Conservation (phyloP, 306 rosid species). For the Senna tora region DNA sequence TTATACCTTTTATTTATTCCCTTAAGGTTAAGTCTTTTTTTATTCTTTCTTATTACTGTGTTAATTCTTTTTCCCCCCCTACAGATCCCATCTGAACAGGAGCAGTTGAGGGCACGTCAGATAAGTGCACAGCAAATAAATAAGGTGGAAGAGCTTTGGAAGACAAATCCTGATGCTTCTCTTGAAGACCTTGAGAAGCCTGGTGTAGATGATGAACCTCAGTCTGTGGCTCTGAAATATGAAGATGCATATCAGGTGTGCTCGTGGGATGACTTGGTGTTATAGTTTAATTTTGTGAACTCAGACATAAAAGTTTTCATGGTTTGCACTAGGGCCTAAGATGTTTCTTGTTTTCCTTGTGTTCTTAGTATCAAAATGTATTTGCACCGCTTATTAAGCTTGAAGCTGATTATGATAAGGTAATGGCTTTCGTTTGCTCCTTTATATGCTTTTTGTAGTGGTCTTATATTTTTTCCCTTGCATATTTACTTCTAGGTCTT, state of each 20-base stretch:
- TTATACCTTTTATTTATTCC: neutral
- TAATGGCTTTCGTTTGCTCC: constrained; percentile 13
- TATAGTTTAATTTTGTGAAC: constrained; percentile 3
- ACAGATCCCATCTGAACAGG: constrained; percentile 99
- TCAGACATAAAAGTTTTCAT: constrained; percentile 11
- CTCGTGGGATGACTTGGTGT: constrained; percentile 25
- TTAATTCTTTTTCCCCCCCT: constrained; percentile 27
- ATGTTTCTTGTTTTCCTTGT: constrained; percentile 16
- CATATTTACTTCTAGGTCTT: neutral
- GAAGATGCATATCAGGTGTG: constrained; percentile 98
- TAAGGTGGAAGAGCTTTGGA: constrained; percentile 97
- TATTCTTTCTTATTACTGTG: constrained; percentile 2
- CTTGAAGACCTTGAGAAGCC: constrained; percentile 99
- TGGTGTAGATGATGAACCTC: constrained; percentile 99
- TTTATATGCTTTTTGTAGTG: neutral
- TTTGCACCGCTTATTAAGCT: constrained; percentile 78
- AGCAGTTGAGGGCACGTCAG: constrained; percentile 98
- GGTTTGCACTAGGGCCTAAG: constrained; percentile 23
- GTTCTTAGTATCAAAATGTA: constrained; percentile 68
- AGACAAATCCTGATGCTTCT: constrained; percentile 96
- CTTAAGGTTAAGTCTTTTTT: constrained; percentile 2
- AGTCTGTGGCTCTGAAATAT: constrained; percentile 86
- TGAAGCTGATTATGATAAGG: constrained; percentile 79
- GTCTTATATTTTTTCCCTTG: neutral
- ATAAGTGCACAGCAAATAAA: constrained; percentile 98